Evolutionary conservation across 164 flowering plant species (phyloP), one percentile per base, ranked within the genome.

Genomic region (Stephania japonica): DNA sequence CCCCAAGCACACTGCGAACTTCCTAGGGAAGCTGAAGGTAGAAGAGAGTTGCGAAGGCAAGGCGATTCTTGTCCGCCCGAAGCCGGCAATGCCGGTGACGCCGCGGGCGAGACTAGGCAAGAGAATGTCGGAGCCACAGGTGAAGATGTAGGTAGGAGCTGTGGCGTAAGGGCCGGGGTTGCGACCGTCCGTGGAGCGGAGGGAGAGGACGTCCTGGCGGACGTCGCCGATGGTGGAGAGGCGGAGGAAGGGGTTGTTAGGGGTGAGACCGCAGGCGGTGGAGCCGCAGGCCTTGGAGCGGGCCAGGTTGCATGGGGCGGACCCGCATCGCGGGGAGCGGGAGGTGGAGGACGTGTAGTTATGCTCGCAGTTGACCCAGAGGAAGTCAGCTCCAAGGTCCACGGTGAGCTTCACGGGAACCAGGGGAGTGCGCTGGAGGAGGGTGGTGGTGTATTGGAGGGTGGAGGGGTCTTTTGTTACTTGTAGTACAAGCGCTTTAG

Each of bases 1-100:
- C 1, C 81, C n/a, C 0, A 82, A 64, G 59, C 85, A 85, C 7
- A 85, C 18, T 2, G 82, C 84, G 13, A 85, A 85, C 50, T 78
- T 84, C 18, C 74, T 44, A n/a, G 16, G 26, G 70, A 85, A 77
- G 44, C 77, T 69, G 24, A 82, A 79, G 0, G 75, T 68, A 0
- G 78, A 38, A 1, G 85, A 72, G 6, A 84, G 67, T 25, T 82
- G 84, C 0, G 79, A 53, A 1, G 83, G 85, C 1, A 82, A 65
- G 0, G 71, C 77, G 25, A 78, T 64, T 12, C 32, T 47, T 10
- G 42, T 70, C 11, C 79, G 78, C 6, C 86, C 84, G 0, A 85
- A 74, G 0, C 86, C 85, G 0, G 73, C 78, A 41, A 82, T 68
- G 11, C 88, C 88, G 9, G 43, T 42, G 5, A 49, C 78, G 3